Conservation (phyloP, 306 rosid species). For the Quercus agrifolia region DNA sequence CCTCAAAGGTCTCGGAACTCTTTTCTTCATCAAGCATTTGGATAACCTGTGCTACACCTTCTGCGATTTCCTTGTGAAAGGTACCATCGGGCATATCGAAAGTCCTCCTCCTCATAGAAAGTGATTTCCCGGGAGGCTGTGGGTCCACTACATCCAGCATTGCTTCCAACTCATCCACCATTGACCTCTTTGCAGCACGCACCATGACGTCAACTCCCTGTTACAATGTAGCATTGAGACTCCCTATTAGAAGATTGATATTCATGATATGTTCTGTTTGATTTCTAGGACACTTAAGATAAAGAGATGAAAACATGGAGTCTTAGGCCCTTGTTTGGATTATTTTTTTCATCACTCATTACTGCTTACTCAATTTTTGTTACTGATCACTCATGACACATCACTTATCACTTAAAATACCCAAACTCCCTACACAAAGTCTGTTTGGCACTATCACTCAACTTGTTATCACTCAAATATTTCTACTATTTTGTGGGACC, state of each 20-base stretch:
- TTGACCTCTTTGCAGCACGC: conserved; percentile 73
- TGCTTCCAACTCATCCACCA: conserved; percentile 89
- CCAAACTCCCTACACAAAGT: no score
- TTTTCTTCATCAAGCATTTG: conserved; percentile 71
- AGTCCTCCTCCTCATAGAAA: conserved; percentile 71
- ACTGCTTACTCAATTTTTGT: no score
- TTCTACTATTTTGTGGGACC: no score
- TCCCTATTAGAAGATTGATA: not conserved
- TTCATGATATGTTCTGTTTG: not conserved
- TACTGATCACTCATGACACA: no score
- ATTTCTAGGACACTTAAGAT: not conserved
- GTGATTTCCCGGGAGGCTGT: conserved; percentile 65
- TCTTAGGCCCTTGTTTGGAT: no score
- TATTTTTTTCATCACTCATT: no score
- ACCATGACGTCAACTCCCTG: conserved; percentile 78
- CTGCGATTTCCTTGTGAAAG: conserved; percentile 79
- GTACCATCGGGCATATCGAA: conserved; percentile 81
- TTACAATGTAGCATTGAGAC: not conserved
- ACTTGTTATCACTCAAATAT: no score
- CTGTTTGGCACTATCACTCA: no score
- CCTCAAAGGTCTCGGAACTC: conserved; percentile 37
- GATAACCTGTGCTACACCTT: conserved; percentile 79
- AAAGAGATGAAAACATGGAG: not conserved
- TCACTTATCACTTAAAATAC: no score
- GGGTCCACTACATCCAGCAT: conserved; percentile 90